Evolutionary conservation across 768 basidiomycete species (phyloP).

Genomic region (Rubroboletus satanas): DNA sequence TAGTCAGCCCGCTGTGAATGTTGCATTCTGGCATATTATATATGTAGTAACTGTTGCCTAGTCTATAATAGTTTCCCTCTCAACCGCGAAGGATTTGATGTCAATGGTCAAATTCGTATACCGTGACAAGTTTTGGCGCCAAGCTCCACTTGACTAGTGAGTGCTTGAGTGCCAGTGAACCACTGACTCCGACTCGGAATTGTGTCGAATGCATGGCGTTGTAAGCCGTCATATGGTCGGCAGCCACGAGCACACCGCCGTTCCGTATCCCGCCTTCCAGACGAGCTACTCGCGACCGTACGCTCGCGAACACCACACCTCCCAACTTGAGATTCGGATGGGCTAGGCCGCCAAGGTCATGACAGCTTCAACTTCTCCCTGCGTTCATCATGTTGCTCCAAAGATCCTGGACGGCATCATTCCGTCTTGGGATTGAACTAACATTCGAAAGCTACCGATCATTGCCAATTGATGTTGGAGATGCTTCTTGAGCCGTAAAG

Average conservation of each 20-base stretch:
- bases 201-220: background rate
- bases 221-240: background rate
- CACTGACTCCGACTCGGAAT: background rate
- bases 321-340: too few relatives aligned
- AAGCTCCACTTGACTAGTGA: too few relatives aligned
- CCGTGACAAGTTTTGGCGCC: background rate
- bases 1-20: background rate
- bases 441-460: too few relatives aligned
- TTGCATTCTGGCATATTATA: background rate
- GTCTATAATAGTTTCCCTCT: background rate
- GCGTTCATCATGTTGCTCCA: too few relatives aligned
- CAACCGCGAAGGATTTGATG: background rate
- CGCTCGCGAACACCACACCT: too few relatives aligned
- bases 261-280: background rate
- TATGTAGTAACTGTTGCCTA: background rate
- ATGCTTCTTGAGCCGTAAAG: too few relatives aligned
- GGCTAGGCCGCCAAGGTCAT: too few relatives aligned
- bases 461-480: too few relatives aligned
- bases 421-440: too few relatives aligned
- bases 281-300: too few relatives aligned
- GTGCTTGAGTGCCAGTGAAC: background rate
- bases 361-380: too few relatives aligned
- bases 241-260: background rate
- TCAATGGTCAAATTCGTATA: background rate
- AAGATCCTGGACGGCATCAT: too few relatives aligned